phyloP scores from a whole-genome alignment of 345 rosid genomes.

The Gossypium herbaceum region DNA sequence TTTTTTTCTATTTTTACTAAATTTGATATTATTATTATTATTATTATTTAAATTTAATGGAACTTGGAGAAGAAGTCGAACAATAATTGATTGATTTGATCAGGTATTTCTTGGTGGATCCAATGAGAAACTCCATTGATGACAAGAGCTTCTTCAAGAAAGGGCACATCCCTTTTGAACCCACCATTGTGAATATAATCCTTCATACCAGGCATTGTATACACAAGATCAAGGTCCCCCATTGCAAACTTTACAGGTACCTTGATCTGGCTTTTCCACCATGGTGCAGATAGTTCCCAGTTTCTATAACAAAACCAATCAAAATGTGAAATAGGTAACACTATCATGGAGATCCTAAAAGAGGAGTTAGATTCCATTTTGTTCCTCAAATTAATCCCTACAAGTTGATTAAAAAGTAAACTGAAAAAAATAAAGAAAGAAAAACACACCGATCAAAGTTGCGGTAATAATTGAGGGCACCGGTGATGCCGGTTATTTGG shows the following conservation, averaged over 20 bases:
- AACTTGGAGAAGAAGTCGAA: conserved; percentile 7
- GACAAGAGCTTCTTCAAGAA: background rate
- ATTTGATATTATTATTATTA: background rate
- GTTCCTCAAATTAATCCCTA: too few relatives aligned
- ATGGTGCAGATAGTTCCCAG: conserved; percentile 50
- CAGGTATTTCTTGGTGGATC: background rate
- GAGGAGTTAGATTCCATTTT: too few relatives aligned
- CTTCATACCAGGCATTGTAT: conserved; percentile 20
- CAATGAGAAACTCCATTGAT: conserved; percentile 7
- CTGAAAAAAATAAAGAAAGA: background rate
- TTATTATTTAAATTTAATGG: background rate
- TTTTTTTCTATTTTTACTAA: background rate
- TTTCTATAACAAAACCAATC: conserved; percentile 28
- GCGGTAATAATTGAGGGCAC: conserved; percentile 10
- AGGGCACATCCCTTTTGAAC: conserved; percentile 10
- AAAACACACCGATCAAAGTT: conserved; percentile 7
- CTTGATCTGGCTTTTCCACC: conserved; percentile 44
- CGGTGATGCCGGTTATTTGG: background rate
- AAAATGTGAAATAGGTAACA: background rate
- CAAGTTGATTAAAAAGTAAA: too few relatives aligned
- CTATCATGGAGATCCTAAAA: too few relatives aligned
- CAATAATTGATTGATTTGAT: background rate
- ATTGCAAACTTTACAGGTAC: conserved; percentile 47
- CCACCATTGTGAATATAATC: conserved; percentile 9
- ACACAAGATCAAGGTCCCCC: conserved; percentile 49